Evolutionary conservation across 345 rosid genomes (phyloP), one percentile per base, ranked within the genome.

Genomic region (Rhodamnia rubescens): DNA sequence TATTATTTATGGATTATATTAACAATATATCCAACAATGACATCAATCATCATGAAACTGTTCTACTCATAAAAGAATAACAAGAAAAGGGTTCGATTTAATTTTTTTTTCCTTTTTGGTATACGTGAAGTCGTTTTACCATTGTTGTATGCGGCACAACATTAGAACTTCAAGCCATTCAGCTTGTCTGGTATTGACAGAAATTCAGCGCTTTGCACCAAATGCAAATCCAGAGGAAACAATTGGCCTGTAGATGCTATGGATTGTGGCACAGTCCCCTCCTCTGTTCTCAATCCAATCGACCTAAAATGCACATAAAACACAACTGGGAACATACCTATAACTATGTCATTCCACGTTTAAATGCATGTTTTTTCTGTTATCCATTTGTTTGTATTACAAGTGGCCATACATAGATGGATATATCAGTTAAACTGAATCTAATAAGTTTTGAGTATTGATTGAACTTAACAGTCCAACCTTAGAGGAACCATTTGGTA

Each of bases 231-330:
- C 92, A 5, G 94, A 90, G 27, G 11, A 61, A 12, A 93, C 90
- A 4, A 90, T 56, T 24, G 81, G 83, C 32, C 14, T 57, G 82
- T 89, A 93, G 44, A 88, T 53, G 15, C 22, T 75, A 56, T 87
- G 93, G 74, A 89, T 87, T 6, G 8, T 61, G 27, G 80, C 27
- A 29, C 91, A 83, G 82, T 92, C 95, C 27, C 85, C 92, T 74
- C 90, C 91, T 4, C 85, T 90, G 85, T 90, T 93, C 80, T 93
- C 95, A 59, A 94, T 90, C 94, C 95, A 92, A 24, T 82, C 89
- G 52, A 94, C 89, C 96, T 92, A 74, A 74, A 2, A 36, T 27
- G 57, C 18, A 20, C 51, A 82, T n/a, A 61, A 50, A 83, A 59
- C 51, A 75, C 53, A 69, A 13, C 32, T 8, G 78, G 47, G 11